phyloP scores from a whole-genome alignment of 164 flowering plant species.

The Platanus orientalis region DNA sequence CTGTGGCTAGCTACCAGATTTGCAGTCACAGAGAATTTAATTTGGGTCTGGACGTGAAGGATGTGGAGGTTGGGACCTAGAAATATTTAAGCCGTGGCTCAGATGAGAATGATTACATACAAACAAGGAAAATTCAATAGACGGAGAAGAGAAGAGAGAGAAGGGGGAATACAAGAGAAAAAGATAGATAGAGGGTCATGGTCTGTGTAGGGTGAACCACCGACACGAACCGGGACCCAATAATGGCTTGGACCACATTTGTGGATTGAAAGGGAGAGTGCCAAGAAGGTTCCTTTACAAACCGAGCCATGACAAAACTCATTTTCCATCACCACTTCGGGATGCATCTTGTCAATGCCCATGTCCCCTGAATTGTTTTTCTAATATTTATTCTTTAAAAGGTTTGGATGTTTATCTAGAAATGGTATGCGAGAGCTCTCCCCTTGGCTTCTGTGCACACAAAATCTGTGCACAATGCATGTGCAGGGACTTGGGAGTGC shows the following conservation, averaged over 20 bases:
- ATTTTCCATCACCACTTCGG: neutral
- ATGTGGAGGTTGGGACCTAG: constrained; percentile 5
- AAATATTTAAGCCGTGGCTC: constrained; percentile 15
- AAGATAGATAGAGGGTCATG: constrained; percentile 22
- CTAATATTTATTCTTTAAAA: too few species aligned
- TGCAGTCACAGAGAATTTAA: neutral
- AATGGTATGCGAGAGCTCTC: too few species aligned
- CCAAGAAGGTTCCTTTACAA: constrained; percentile 7
- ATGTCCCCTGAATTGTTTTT: too few species aligned
- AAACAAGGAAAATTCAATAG: constrained; percentile 21
- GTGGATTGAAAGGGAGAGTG: constrained; percentile 6
- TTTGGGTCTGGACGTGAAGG: constrained; percentile 11
- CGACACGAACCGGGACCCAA: constrained; percentile 28
- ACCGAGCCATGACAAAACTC: constrained; percentile 6
- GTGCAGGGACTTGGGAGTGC: too few species aligned
- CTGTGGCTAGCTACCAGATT: too few species aligned
- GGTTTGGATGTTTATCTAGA: too few species aligned
- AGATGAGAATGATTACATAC: constrained; percentile 23
- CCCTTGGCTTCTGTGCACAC: too few species aligned
- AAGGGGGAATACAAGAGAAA: too few species aligned
- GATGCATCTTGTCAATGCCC: constrained; percentile 12
- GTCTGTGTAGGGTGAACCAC: constrained; percentile 44
- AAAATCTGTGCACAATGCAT: too few species aligned
- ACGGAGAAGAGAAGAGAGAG: neutral
- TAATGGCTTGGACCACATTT: constrained; percentile 12